Evolutionary conservation across 345 rosid species (phyloP).

Genomic region (Diplotaxis tenuifolia): DNA sequence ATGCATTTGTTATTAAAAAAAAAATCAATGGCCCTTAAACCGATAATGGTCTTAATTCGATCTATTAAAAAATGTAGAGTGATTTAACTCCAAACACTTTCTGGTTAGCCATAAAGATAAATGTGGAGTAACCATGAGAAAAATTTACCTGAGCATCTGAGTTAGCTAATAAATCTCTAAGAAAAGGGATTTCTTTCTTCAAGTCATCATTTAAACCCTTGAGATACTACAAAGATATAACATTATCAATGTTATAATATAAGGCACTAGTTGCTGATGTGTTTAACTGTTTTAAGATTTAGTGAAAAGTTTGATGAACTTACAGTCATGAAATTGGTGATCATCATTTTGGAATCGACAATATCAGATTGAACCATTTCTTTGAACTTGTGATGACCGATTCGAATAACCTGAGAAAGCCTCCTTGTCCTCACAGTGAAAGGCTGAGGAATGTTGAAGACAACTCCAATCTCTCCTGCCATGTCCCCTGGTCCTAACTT

Average conservation of each 20-base stretch:
- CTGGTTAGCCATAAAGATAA: not conserved
- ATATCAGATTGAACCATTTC: constrained; percentile 65
- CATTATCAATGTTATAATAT: not conserved
- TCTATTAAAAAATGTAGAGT: not conserved
- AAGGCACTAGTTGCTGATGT: not conserved
- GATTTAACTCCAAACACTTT: not conserved
- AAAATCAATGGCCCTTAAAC: not conserved
- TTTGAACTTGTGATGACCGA: constrained; percentile 78
- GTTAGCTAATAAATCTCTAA: constrained; percentile 50
- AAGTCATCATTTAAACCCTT: constrained; percentile 54
- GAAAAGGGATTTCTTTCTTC: constrained; percentile 56
- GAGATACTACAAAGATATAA: constrained; percentile 48
- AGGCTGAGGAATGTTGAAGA: constrained; percentile 92
- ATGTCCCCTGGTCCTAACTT: constrained; percentile 67
- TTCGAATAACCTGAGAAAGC: constrained; percentile 83
- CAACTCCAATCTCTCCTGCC: constrained; percentile 91
- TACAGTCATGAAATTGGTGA: constrained; percentile 50
- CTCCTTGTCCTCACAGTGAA: constrained; percentile 52
- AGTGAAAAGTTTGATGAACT: not conserved
- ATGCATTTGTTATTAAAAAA: not conserved
- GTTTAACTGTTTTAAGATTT: not conserved
- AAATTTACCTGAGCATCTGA: constrained; percentile 51
- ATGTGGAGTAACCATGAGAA: not conserved
- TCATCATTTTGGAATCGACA: constrained; percentile 64
- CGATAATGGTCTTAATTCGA: too few relatives aligned